phyloP scores from a whole-genome alignment of 2,329 filamentous ascomycete species.

The Hymenoscyphus repandus region DNA sequence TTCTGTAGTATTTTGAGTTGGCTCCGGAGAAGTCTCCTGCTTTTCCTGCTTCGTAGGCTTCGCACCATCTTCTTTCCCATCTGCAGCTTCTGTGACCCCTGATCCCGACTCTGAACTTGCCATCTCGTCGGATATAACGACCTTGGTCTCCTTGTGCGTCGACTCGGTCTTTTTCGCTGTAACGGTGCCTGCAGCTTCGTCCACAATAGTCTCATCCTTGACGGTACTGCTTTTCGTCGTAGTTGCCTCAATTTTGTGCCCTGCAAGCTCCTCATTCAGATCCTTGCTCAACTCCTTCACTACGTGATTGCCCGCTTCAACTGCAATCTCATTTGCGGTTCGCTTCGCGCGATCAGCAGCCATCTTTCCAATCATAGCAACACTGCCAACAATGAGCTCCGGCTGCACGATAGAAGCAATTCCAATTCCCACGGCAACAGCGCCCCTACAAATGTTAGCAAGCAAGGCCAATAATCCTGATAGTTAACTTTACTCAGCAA shows the following conservation, averaged over 20 bases:
- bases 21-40: neutral
- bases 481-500: conserved; percentile 21
- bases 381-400: conserved; percentile 20
- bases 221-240: conserved; percentile 2
- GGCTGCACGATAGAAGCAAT: conserved; percentile 24
- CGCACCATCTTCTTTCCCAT: neutral
- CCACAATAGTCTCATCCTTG: conserved; percentile 1
- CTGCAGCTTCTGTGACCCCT: neutral
- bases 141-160: conserved; percentile 1
- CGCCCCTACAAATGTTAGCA: conserved; percentile 13
- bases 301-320: conserved; percentile 10
- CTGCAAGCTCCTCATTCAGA: conserved; percentile 16
- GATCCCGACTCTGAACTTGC: neutral
- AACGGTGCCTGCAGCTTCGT: conserved; percentile 2
- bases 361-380: conserved; percentile 25
- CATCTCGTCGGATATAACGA: neutral
- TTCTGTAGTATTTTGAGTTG: neutral
- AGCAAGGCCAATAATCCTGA: neutral
- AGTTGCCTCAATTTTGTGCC: conserved; percentile 11
- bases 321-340: conserved; percentile 17
- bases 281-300: conserved; percentile 19
- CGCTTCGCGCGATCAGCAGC: conserved; percentile 18
- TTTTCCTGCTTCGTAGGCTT: neutral
- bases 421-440: conserved; percentile 22
- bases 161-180: conserved; percentile 2